Evolutionary conservation across 2,329 filamentous ascomycete genomes (phyloP), one percentile per base, ranked within the genome.

Genomic region (Trichothecium roseum): DNA sequence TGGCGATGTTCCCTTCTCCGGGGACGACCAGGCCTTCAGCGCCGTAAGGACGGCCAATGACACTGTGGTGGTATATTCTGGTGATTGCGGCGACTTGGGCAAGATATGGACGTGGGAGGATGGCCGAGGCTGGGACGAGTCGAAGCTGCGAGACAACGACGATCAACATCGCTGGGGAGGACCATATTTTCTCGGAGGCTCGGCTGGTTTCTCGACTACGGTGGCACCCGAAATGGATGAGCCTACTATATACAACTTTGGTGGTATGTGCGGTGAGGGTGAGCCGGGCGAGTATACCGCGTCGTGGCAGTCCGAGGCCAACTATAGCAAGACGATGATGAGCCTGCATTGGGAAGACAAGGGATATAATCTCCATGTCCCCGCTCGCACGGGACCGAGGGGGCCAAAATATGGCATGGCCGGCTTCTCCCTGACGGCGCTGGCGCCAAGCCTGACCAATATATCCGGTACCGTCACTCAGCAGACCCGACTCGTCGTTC

Each of bases 321-420:
- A 76, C 28, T 96, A 94, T 56, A 88, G 85, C 2, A 86, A 86
- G 50, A 63, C 69, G 15, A 88, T 94, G 82, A 57, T 85, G 38
- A 72, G 70, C 18, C 56, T 89, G n/a, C 55, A 69, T 1, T 14
- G 32, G 28, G 34, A 22, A 9, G 40, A 50, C 29, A 37, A 50
- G 9, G 41, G 45, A 16, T 64, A 66, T 48, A 46, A 50, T 3
- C 47, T 63, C 41, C 47, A 55, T 35, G 47, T 62, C 4, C 54
- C 68, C 27, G 48, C 59, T 14, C 60, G 53, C 42, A 52, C 72
- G 32, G 81, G 79, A 57, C 81, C 49, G 0, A 83, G 84, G 0
- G 72, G 88, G 30, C 70, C 86, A 2, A 24, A 24, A 24, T 10
- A 24, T 24, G 20, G 20, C 20, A 86, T 93, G 57, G 89, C 89